phyloP scores from a whole-genome alignment of 495 filamentous ascomycete species.

The Penicillium bovifimosum region DNA sequence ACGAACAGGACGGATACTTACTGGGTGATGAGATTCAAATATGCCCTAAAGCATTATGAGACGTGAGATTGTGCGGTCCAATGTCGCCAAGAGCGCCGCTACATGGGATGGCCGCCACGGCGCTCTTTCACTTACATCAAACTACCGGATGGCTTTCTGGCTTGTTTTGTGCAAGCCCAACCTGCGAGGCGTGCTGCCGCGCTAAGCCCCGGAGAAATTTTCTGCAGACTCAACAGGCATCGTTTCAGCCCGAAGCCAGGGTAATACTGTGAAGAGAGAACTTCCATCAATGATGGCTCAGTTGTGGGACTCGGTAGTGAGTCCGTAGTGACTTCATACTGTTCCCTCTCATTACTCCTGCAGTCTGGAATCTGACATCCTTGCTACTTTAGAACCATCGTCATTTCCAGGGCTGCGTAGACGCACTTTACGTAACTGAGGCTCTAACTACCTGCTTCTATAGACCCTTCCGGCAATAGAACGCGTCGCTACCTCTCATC shows the following conservation, averaged over 20 bases:
- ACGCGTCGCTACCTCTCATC: no score
- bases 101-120: constrained; percentile 2
- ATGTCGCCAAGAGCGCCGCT: constrained; percentile 8
- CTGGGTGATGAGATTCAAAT: not conserved
- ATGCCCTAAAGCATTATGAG: constrained; percentile 8
- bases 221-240: constrained; percentile 14
- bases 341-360: not conserved
- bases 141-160: not conserved
- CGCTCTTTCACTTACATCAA: constrained; percentile 4
- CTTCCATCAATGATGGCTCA: constrained; percentile 16
- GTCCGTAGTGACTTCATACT: not conserved
- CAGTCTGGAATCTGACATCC: not conserved
- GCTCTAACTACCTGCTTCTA: no score
- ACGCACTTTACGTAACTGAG: no score
- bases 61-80: constrained; percentile 5
- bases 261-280: constrained; percentile 11
- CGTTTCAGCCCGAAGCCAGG: constrained; percentile 20
- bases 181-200: constrained; percentile 7
- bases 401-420: no score
- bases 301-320: not conserved
- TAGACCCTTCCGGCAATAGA: no score
- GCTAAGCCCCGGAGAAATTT: constrained; percentile 1
- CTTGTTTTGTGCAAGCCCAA: not conserved
- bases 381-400: no score
- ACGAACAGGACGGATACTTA: not conserved